A percentile compares a stretch with the other conserved stretches of the same genome.
These are phyloP conservation scores for Erodium maritimum DNA, from an alignment of 345 rosid species.

Conservation along the genomic window DNA sequence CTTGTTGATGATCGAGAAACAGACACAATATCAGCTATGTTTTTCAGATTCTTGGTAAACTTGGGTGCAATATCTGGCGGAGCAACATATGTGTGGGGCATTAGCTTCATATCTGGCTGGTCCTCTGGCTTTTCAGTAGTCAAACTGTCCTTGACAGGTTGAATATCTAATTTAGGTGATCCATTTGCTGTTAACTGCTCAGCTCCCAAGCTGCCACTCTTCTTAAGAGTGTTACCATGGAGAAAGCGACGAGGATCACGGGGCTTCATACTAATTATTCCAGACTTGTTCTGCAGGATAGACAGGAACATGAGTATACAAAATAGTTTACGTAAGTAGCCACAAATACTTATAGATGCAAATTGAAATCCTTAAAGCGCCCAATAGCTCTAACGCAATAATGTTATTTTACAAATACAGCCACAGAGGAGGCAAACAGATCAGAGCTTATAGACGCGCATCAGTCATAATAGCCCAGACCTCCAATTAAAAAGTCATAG, in stretches of 20 bases:
- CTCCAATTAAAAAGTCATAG: too few relatives aligned
- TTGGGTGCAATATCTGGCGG: conserved; percentile 50
- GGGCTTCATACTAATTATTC: conserved; percentile 81
- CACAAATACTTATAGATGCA: not conserved
- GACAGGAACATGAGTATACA: too few relatives aligned
- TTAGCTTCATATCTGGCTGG: conserved; percentile 23
- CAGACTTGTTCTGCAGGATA: conserved; percentile 47
- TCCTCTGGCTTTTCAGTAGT: conserved; percentile 23
- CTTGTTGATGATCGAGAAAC: conserved; percentile 39
- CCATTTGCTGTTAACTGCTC: conserved; percentile 44
- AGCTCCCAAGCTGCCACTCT: conserved; percentile 29
- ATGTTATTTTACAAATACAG: too few relatives aligned
- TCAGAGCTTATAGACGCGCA: too few relatives aligned
- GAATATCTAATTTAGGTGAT: conserved; percentile 15
- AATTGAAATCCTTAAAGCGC: too few relatives aligned
- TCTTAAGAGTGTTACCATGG: conserved; percentile 49
- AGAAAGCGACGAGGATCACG: conserved; percentile 95
- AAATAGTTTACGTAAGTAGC: not conserved
- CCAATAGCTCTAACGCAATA: too few relatives aligned
- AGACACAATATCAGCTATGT: conserved; percentile 44
- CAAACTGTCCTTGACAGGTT: conserved; percentile 23
- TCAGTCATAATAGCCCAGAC: too few relatives aligned
- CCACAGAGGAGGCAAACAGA: too few relatives aligned
- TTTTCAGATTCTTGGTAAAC: conserved; percentile 58
- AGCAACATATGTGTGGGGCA: conserved; percentile 22